Conservation (phyloP, 495 filamentous ascomycete species). For the Aspergillus saccharolyticus region DNA sequence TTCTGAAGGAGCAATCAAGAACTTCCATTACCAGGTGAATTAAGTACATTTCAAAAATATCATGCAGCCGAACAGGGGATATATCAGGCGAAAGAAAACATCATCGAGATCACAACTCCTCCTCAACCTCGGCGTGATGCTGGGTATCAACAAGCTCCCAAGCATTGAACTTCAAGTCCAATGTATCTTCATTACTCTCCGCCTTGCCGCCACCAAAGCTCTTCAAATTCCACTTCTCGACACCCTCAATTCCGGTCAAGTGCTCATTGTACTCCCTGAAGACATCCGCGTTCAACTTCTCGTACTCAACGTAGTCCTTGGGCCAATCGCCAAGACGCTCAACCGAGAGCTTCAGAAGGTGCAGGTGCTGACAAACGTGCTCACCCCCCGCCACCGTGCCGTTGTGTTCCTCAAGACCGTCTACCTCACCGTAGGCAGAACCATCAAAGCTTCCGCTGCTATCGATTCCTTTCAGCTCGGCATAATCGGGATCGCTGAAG, state of each 20-base stretch:
- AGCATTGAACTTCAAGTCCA: slow-evolving; percentile 8
- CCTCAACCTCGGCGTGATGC: not conserved
- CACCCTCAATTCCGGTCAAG: slow-evolving; percentile 28
- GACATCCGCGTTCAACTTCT: slow-evolving; percentile 18
- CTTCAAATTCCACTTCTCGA: slow-evolving; percentile 40
- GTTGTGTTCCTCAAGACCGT: not conserved
- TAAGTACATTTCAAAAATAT: not conserved
- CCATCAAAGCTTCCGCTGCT: slow-evolving; percentile 16
- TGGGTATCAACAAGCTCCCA: slow-evolving; percentile 9
- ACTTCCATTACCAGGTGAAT: not conserved
- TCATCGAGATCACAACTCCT: slow-evolving; percentile 7
- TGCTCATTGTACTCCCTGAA: slow-evolving; percentile 23
- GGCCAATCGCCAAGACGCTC: slow-evolving; percentile 38
- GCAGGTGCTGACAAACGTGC: slow-evolving; percentile 30
- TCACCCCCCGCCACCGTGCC: slow-evolving; percentile 17
- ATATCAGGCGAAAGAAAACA: not conserved
- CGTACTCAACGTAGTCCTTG: slow-evolving; percentile 35
- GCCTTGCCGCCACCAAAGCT: slow-evolving; percentile 30
- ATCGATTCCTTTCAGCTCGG: slow-evolving; percentile 23
- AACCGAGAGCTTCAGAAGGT: slow-evolving; percentile 35
- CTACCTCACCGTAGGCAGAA: slow-evolving; percentile 8
- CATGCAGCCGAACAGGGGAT: not conserved
- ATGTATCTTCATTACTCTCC: slow-evolving; percentile 21
- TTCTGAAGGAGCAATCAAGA: not conserved
- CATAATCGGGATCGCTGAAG: slow-evolving; percentile 28